Evolutionary conservation across 139 green algal genomes (phyloP).

Genomic region (Raphidocelis subcapitata): DNA sequence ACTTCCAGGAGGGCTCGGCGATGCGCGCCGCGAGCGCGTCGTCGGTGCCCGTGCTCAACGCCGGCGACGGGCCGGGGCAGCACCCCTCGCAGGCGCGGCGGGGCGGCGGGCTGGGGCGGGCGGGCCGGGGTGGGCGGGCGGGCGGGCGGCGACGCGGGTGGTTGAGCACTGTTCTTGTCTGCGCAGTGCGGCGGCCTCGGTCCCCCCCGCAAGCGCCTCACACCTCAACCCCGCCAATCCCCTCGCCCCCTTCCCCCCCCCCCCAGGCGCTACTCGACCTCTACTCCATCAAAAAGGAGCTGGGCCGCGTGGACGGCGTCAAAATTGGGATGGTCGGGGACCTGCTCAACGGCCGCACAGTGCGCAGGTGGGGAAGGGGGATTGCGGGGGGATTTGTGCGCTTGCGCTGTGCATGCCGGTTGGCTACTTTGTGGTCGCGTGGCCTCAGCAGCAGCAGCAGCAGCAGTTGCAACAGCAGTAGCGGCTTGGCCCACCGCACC

Average conservation of each 20-base stretch:
- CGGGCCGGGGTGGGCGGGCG: no score
- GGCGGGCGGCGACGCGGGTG: no score
- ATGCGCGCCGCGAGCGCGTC: conserved; percentile 77
- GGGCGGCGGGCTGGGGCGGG: neutral
- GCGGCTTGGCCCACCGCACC: no score
- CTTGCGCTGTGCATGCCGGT: conserved; percentile 47
- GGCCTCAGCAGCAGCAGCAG: no score
- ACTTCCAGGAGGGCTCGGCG: conserved; percentile 88
- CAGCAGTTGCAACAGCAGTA: no score
- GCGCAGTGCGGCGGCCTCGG: no score
- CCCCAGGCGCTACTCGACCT: conserved; percentile 94
- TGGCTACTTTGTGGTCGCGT: no score
- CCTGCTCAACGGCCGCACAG: conserved; percentile 95
- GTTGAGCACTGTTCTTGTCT: no score
- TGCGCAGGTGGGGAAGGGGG: conserved; percentile 30
- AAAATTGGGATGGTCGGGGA: conserved; percentile 95
- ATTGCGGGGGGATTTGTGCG: neutral
- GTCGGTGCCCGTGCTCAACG: conserved; percentile 93
- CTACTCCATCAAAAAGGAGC: conserved; percentile 97
- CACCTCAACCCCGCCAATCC: no score
- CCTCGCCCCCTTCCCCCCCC: neutral
- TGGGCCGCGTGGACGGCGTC: conserved; percentile 58
- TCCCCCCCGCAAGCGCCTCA: no score
- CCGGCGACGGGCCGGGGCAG: conserved; percentile 96
- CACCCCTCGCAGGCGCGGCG: conserved; percentile 67